Conservation (phyloP, 805 yeast genomes). For the Wilhelminamyces savonicus region DNA sequence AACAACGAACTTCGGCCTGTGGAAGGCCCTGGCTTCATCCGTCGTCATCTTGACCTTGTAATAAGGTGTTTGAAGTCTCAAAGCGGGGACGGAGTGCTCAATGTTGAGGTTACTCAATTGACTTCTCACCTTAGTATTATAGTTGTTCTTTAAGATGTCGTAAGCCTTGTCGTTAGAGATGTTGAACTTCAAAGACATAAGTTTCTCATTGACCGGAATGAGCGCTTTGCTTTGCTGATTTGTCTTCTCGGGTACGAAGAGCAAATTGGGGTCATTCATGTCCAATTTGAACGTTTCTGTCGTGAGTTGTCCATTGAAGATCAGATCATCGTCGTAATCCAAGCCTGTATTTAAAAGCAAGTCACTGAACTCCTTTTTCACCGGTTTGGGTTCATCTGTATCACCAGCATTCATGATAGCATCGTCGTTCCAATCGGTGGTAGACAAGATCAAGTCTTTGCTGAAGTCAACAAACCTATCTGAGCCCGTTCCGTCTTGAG, state of each 20-base stretch:
- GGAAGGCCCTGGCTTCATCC: conserved; percentile 68
- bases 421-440: conserved; percentile 77
- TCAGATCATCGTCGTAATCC: conserved; percentile 57
- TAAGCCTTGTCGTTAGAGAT: conserved; percentile 87
- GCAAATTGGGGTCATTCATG: conserved; percentile 78
- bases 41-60: conserved; percentile 72
- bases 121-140: conserved; percentile 86
- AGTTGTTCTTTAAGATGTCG: conserved; percentile 74
- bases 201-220: conserved; percentile 50
- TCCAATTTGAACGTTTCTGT: conserved; percentile 50
- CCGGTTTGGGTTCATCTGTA: not conserved
- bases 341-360: conserved; percentile 20
- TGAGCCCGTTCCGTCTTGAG: conserved; percentile 26
- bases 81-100: conserved; percentile 88
- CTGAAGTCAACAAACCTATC: conserved; percentile 37
- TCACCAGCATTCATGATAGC: conserved; percentile 48
- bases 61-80: conserved; percentile 82
- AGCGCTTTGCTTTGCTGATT: conserved; percentile 22
- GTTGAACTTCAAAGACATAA: conserved; percentile 59
- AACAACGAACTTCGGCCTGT: conserved; percentile 68
- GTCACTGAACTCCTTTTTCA: conserved; percentile 2
- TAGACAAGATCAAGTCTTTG: conserved; percentile 56
- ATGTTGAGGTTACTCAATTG: conserved; percentile 86
- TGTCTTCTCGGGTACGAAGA: conserved; percentile 49
- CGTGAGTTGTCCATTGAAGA: conserved; percentile 63